Evolutionary conservation across 1,284 basidiomycete genomes (phyloP).

Genomic region (Termitomyces sp.): DNA sequence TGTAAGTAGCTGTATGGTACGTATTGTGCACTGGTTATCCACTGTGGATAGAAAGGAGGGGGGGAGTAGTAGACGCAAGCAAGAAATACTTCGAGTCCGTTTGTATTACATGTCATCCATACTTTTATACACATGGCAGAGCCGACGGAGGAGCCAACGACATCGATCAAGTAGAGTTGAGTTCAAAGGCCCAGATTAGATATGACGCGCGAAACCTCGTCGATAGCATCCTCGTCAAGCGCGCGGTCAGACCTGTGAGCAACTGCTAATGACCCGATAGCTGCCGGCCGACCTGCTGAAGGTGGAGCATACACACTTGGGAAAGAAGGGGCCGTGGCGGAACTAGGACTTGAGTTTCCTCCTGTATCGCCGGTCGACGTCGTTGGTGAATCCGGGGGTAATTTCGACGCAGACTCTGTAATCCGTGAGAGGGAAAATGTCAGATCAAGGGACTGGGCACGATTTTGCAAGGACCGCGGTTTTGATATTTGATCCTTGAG

Average conservation of each 20-base stretch:
- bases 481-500: conserved; percentile 73
- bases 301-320: conserved; percentile 75
- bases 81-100: conserved; percentile 14
- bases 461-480: conserved; percentile 71
- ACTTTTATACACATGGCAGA: conserved; percentile 17
- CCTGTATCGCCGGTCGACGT: conserved; percentile 68
- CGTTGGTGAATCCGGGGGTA: conserved; percentile 68
- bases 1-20: conserved; percentile 21
- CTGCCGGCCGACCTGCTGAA: conserved; percentile 31
- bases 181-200: conserved; percentile 68
- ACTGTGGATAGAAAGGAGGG: conserved; percentile 15
- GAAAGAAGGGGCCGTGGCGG: conserved; percentile 71
- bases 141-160: conserved; percentile 3
- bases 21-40: conserved; percentile 21
- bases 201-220: conserved; percentile 74
- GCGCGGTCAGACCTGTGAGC: conserved; percentile 42
- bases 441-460: conserved; percentile 76
- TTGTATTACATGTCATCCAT: conserved; percentile 17
- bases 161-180: not conserved
- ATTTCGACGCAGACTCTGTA: conserved; percentile 57
- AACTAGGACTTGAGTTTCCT: conserved; percentile 68
- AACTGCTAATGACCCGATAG: conserved; percentile 42
- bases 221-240: conserved; percentile 58
- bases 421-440: conserved; percentile 75
- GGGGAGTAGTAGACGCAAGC: conserved; percentile 11